Percentiles rank a stretch among this genome's conserved stretches.
Conservation (phyloP, 768 basidiomycete genomes). For the Tylopilus felleus region DNA sequence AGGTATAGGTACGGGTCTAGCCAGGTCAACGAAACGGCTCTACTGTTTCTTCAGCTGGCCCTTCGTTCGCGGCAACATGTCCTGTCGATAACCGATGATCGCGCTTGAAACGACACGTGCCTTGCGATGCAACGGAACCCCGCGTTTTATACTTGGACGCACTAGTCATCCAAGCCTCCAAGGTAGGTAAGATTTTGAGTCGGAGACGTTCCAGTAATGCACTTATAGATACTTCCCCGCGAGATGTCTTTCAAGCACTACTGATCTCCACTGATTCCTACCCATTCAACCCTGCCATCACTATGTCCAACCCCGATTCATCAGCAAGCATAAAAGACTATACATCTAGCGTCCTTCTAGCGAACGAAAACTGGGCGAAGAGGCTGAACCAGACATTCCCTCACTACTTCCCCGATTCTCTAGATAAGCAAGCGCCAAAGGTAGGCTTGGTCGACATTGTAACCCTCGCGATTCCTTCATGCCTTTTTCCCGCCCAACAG, state of each 20-base stretch:
- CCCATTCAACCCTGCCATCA: background rate
- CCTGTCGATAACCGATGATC: background rate
- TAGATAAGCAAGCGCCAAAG: slow-evolving; percentile 17
- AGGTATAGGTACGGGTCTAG: too few species aligned
- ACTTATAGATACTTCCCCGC: background rate
- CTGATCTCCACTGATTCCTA: background rate
- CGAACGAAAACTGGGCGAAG: slow-evolving; percentile 20
- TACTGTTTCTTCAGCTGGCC: too few species aligned
- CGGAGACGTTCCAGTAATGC: too few species aligned
- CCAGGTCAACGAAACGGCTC: too few species aligned
- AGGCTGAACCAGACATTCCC: slow-evolving; percentile 21
- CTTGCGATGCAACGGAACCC: too few species aligned
- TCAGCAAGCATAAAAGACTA: background rate
- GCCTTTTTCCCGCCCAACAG: slow-evolving; percentile 30
- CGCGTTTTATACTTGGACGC: too few species aligned
- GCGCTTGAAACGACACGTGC: background rate
- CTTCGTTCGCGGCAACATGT: too few species aligned
- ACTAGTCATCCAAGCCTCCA: too few species aligned
- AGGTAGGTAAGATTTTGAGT: background rate
- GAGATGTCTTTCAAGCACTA: background rate
- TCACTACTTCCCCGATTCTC: slow-evolving; percentile 19
- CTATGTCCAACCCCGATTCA: background rate
- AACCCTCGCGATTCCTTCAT: background rate
- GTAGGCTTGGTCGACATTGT: slow-evolving; percentile 1
- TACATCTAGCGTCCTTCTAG: slow-evolving; percentile 1